phyloP scores from a whole-genome alignment of 2,329 filamentous ascomycete species.

The Colletotrichum cereale region DNA sequence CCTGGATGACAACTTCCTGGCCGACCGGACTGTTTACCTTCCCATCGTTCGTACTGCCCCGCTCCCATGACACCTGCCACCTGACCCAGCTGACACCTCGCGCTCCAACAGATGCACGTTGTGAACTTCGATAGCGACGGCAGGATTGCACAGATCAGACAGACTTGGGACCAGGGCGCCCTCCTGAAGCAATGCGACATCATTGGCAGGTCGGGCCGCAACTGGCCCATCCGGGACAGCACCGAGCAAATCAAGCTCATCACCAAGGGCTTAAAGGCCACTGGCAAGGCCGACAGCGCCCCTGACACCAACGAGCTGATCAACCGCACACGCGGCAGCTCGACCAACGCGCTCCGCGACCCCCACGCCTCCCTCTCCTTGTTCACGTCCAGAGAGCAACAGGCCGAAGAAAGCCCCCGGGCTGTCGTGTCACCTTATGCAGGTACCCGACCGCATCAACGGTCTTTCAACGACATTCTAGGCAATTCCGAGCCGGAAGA shows the following conservation, averaged over 20 bases:
- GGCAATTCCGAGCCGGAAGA: constrained; percentile 59
- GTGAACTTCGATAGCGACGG: constrained; percentile 82
- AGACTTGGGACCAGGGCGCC: constrained; percentile 95
- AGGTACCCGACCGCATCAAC: constrained; percentile 71
- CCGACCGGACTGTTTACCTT: constrained; percentile 83
- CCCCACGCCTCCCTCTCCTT: constrained; percentile 80
- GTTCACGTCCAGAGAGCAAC: constrained; percentile 76
- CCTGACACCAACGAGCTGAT: constrained; percentile 53
- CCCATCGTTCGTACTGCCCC: constrained; percentile 76
- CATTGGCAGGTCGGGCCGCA: constrained; percentile 89
- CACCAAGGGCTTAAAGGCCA: constrained; percentile 67
- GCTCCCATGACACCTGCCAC: background rate
- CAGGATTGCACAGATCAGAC: constrained; percentile 88
- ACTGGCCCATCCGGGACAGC: constrained; percentile 94
- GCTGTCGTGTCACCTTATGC: constrained; percentile 72
- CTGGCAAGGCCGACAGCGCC: constrained; percentile 53
- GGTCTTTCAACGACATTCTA: constrained; percentile 80
- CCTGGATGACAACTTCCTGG: constrained; percentile 93
- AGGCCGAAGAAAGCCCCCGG: constrained; percentile 44
- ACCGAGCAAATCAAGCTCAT: constrained; percentile 87
- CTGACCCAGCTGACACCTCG: constrained; percentile 19
- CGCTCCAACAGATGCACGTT: constrained; percentile 77
- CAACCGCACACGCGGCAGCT: constrained; percentile 63
- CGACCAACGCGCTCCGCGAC: constrained; percentile 69
- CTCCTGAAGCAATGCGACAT: constrained; percentile 94